phyloP scores from a whole-genome alignment of 768 basidiomycete genomes.

The Pulveroboletus sp. region DNA sequence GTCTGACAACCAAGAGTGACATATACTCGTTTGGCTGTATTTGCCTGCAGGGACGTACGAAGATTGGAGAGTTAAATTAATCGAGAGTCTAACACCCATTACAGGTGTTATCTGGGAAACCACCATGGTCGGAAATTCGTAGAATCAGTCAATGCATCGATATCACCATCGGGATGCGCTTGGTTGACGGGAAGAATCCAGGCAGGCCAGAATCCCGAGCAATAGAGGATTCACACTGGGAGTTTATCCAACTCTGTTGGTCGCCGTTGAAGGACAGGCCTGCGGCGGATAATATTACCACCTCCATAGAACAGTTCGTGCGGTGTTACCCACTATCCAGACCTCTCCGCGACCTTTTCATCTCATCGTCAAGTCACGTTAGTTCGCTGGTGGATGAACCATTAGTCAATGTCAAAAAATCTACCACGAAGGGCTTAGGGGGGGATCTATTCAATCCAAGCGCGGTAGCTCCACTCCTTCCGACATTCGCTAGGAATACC shows the following conservation, averaged over 20 bases:
- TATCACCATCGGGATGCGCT: constrained; percentile 6
- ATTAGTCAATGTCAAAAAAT: too few relatives aligned
- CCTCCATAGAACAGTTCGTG: too few relatives aligned
- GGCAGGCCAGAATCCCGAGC: not conserved
- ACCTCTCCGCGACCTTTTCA: too few relatives aligned
- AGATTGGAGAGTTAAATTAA: not conserved
- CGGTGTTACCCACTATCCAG: too few relatives aligned
- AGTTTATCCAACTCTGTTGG: constrained; percentile 11
- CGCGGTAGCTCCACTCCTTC: too few relatives aligned
- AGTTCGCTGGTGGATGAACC: too few relatives aligned
- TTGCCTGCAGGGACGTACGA: constrained; percentile 15
- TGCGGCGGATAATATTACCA: too few relatives aligned
- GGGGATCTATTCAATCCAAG: too few relatives aligned
- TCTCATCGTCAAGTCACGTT: too few relatives aligned
- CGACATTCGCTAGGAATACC: too few relatives aligned
- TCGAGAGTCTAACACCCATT: not conserved
- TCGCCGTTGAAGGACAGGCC: too few relatives aligned
- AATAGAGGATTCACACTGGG: constrained; percentile 9
- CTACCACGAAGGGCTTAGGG: too few relatives aligned
- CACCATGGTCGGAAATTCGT: not conserved
- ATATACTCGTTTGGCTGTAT: constrained; percentile 31
- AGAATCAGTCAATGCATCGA: constrained; percentile 8
- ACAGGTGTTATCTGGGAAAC: constrained; percentile 24
- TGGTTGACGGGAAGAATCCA: not conserved
- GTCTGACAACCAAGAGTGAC: constrained; percentile 8